Base-by-base conservation (phyloP, 306 rosid species). In the Vigna radiata region DNA sequence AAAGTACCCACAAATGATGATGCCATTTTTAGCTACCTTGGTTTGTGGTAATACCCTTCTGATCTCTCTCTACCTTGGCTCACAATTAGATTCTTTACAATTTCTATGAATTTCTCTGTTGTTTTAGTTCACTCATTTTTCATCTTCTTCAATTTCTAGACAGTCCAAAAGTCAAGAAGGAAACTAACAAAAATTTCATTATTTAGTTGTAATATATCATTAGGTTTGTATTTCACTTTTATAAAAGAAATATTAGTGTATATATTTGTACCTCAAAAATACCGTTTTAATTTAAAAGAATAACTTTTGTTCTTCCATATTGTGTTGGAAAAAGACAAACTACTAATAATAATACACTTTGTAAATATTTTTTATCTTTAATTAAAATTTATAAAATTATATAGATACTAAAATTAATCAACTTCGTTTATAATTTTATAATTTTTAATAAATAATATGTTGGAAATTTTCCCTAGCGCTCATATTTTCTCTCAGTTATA, bases 121-220 rank as follows among this genome's bases (percentile, higher is more conserved):
- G 2, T 49, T 78, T 67, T 73, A 8, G 83, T 70, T 76, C 91
- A 81, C 87, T 77, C 83, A 43, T 73, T 61, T 63, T 81, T 83
- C 48, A 87, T 87, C 91, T 77, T 73, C 65, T 18, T 71, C 29
- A 13, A 27, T 44, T 60, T 72, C 63, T 78, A 19, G 17, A 21
- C 12, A 66, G 0, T 31, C 13, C 46, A 14, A 15, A 31, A 7
- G 33, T 61, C 23, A 7, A 60, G 19, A 60, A 60, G 13, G 19
- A 27, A 27, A 59, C 8, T 59, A 27, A 13, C 0, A 59, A 37
- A 4, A 6, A 13, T 27, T 59, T 59, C 41, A 27, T 59, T 59
- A 59, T 58, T 58, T 25, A 8, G 14, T 5, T 3, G 5, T 8
- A 27, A 56, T 59, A 59, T 59, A 23, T 56, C 6, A 56, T 23